Conservation (phyloP, 495 filamentous ascomycete genomes). For the Immersiella caudata region DNA sequence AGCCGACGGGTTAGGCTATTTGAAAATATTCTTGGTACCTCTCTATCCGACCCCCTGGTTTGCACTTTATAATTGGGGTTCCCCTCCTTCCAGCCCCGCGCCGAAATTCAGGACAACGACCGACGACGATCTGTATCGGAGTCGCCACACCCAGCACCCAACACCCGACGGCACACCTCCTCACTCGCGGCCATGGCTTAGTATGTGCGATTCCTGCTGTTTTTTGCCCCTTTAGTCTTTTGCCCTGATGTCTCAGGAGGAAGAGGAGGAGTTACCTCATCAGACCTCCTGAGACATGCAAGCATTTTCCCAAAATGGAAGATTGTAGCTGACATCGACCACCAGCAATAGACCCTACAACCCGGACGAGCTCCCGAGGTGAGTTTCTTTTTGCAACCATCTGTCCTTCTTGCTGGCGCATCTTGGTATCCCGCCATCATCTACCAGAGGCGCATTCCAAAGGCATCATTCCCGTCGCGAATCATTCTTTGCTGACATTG, state of each 20-base stretch:
- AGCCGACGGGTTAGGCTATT: not conserved
- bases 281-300: too few relatives aligned
- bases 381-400: constrained; percentile 46
- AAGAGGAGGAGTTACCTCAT: too few relatives aligned
- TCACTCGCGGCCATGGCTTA: constrained; percentile 74
- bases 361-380: constrained; percentile 96
- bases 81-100: constrained; percentile 6
- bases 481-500: constrained; percentile 27
- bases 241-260: too few relatives aligned
- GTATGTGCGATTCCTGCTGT: too few relatives aligned
- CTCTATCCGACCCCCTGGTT: not conserved
- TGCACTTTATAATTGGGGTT: constrained; percentile 1
- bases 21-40: not conserved
- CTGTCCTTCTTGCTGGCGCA: not conserved
- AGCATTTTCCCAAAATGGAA: too few relatives aligned
- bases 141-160: constrained; percentile 12
- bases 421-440: not conserved
- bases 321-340: too few relatives aligned
- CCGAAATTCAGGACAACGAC: constrained; percentile 11
- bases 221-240: too few relatives aligned
- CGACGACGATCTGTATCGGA: constrained; percentile 23
- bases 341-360: constrained; percentile 88
- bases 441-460: not conserved
- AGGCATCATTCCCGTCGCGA: not conserved
- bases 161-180: not conserved